phyloP scores from a whole-genome alignment of 164 flowering plant genomes.

The Houttuynia cordata region DNA sequence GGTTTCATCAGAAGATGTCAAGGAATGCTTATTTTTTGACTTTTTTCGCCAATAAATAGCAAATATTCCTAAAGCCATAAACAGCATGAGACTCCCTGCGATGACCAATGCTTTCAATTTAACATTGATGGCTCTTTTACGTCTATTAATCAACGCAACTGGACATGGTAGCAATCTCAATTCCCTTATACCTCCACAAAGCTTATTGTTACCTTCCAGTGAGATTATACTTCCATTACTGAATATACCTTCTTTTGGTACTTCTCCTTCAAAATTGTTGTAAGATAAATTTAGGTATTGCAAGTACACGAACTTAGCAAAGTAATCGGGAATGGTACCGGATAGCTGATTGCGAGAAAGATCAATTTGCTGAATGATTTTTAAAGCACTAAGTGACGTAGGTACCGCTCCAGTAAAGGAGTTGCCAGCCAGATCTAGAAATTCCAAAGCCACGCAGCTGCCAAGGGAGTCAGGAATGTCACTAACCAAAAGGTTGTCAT shows the following conservation, averaged over 20 bases:
- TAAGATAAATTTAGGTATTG: constrained; percentile 23
- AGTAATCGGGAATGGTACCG: constrained; percentile 16
- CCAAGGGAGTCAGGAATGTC: constrained; percentile 16
- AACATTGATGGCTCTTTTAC: neutral
- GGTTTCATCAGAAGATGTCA: neutral
- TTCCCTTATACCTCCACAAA: constrained; percentile 28
- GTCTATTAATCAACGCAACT: neutral
- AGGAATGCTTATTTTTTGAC: neutral
- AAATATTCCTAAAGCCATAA: neutral
- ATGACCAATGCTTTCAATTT: neutral
- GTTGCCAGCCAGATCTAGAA: constrained; percentile 9
- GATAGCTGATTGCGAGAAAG: constrained; percentile 23
- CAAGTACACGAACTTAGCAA: constrained; percentile 8
- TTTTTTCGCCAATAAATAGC: neutral
- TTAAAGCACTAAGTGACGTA: constrained; percentile 9
- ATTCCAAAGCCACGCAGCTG: constrained; percentile 5
- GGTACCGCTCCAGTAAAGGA: constrained; percentile 20
- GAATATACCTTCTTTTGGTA: constrained; percentile 30
- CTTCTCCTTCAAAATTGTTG: constrained; percentile 30
- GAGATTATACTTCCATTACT: constrained; percentile 16
- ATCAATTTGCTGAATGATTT: constrained; percentile 9
- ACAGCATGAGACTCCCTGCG: neutral
- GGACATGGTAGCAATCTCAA: constrained; percentile 15
- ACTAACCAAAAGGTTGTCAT: constrained; percentile 21
- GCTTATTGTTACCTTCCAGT: constrained; percentile 17